phyloP scores from a whole-genome alignment of 169 alveolate species.

The Cryptosporidium xiaoi region DNA sequence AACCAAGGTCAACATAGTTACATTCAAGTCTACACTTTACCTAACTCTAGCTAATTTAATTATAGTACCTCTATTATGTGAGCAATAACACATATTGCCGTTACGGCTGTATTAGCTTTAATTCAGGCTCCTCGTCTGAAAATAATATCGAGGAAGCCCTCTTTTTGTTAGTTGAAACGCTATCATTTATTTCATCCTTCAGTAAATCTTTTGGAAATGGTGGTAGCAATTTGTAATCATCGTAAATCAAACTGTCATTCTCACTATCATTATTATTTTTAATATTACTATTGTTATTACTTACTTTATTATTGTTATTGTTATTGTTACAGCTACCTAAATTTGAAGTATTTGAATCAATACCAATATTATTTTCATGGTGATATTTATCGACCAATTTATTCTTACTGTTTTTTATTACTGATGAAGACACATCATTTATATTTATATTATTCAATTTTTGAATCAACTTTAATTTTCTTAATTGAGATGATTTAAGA shows the following conservation, averaged over 20 bases:
- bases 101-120: constrained; percentile 47
- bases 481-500: constrained; percentile 29
- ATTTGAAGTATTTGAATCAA: too few species aligned
- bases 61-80: background rate
- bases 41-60: background rate
- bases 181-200: background rate
- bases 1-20: background rate
- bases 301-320: background rate
- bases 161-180: background rate
- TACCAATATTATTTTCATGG: background rate
- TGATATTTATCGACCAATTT: background rate
- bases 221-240: constrained; percentile 8
- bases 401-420: background rate
- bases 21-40: background rate
- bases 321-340: too few species aligned
- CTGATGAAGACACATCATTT: background rate
- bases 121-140: constrained; percentile 69
- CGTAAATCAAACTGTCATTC: background rate
- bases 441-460: constrained; percentile 3
- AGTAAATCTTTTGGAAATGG: constrained; percentile 21
- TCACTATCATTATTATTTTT: background rate
- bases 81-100: background rate
- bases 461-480: constrained; percentile 51
- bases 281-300: background rate
- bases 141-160: constrained; percentile 49